These are phyloP conservation scores for Xylaria arbuscula DNA, from an alignment of 2,329 filamentous ascomycete species.

Conservation along the genomic window DNA sequence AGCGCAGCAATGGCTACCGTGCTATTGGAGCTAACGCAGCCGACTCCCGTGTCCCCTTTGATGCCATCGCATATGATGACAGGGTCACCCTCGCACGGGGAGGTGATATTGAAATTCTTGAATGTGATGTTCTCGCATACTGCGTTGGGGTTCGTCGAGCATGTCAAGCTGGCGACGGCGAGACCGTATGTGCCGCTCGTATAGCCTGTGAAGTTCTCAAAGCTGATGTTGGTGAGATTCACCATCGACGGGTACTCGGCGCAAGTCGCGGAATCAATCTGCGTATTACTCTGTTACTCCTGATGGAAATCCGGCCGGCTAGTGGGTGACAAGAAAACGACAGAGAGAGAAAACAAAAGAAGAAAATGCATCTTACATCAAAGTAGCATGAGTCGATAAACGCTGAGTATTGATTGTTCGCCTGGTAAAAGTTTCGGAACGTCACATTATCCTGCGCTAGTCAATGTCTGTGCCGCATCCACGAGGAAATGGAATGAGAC, in stretches of 20 bases:
- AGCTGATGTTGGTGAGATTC: constrained; percentile 68
- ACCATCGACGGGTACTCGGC: constrained; percentile 65
- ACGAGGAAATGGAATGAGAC: not conserved
- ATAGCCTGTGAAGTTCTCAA: constrained; percentile 68
- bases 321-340: no score
- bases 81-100: constrained; percentile 57
- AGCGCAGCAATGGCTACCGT: constrained; percentile 50
- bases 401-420: constrained; percentile 67
- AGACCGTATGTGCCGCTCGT: constrained; percentile 66
- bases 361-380: constrained; percentile 55
- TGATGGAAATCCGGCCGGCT: not conserved
- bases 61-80: constrained; percentile 64
- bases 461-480: constrained; percentile 13
- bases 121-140: constrained; percentile 67
- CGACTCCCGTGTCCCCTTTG: constrained; percentile 51
- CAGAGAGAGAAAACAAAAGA: not conserved
- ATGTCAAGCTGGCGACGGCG: constrained; percentile 65
- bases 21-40: constrained; percentile 53
- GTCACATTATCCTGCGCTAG: constrained; percentile 62
- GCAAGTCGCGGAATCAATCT: constrained; percentile 60
- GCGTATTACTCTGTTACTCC: constrained; percentile 16
- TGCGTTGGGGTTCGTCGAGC: constrained; percentile 63
- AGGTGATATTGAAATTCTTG: constrained; percentile 65
- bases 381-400: constrained; percentile 73
- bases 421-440: constrained; percentile 67